phyloP scores from a whole-genome alignment of 1,139 yeast species.

The Geotrichum australiense region DNA sequence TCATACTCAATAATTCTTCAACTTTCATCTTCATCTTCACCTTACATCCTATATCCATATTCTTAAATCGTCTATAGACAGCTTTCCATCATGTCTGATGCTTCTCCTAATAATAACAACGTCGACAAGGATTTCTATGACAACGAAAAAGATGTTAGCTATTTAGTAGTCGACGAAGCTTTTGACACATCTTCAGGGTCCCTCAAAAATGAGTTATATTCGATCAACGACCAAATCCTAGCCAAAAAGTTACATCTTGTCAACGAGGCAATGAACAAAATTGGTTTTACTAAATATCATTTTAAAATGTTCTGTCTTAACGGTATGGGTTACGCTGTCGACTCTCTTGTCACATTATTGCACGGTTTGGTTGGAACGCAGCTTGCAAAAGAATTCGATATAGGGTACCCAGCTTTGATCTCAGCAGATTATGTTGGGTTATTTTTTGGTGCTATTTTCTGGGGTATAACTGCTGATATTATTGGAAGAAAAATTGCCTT shows the following conservation, averaged over 20 bases:
- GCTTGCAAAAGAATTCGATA: conserved; percentile 22
- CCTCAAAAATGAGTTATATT: too few relatives aligned
- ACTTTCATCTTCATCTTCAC: too few relatives aligned
- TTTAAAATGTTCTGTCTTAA: conserved; percentile 26
- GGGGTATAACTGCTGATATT: conserved; percentile 53
- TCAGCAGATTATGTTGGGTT: conserved; percentile 43
- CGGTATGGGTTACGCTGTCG: conserved; percentile 60
- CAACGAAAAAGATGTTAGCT: too few relatives aligned
- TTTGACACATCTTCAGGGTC: too few relatives aligned
- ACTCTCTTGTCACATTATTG: conserved; percentile 47
- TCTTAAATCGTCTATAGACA: too few relatives aligned
- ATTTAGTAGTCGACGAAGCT: too few relatives aligned
- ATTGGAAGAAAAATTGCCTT: conserved; percentile 52
- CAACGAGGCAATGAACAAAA: conserved; percentile 29
- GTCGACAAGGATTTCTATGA: too few relatives aligned
- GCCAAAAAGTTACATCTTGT: conserved; percentile 22
- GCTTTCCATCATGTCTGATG: too few relatives aligned
- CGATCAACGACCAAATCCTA: conserved; percentile 20
- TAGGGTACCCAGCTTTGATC: conserved; percentile 34
- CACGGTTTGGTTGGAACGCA: conserved; percentile 38
- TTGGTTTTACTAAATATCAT: conserved; percentile 27
- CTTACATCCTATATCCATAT: too few relatives aligned
- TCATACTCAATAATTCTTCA: too few relatives aligned
- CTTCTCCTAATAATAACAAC: too few relatives aligned
- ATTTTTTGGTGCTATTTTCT: conserved; percentile 47